phyloP scores from a whole-genome alignment of 108 stramenopile genomes.

The Nannochloropsis gaditana region DNA sequence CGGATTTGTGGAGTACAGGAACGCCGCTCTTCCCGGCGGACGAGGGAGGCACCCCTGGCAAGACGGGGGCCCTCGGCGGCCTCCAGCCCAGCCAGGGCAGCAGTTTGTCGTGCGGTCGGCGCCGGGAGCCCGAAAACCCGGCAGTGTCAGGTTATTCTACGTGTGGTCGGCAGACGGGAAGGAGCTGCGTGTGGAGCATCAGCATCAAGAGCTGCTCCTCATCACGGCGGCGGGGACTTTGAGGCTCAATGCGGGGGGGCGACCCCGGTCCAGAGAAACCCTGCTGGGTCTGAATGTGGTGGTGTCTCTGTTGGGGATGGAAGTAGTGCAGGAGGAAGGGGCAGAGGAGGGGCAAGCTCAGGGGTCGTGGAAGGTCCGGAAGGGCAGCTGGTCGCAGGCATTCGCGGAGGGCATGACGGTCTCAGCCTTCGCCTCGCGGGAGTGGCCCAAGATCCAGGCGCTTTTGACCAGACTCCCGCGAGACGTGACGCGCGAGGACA shows the following conservation, averaged over 20 bases:
- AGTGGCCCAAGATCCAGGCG: background rate
- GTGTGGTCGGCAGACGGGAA: background rate
- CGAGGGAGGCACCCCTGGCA: no score
- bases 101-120: no score
- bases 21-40: no score
- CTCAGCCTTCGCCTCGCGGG: background rate
- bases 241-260: background rate
- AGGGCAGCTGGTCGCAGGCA: background rate
- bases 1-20: no score
- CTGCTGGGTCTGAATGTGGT: background rate
- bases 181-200: background rate
- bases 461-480: background rate
- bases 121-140: no score
- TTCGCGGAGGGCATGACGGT: background rate
- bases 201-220: background rate
- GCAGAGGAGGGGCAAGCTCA: background rate
- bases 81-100: no score
- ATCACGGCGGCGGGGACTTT: background rate
- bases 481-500: background rate
- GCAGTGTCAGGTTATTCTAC: background rate
- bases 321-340: background rate
- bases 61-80: no score
- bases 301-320: background rate
- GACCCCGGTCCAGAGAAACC: background rate
- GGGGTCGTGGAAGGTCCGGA: background rate